Evolutionary conservation across 495 filamentous ascomycete species (phyloP).

Genomic region (Penicillium ucsense): DNA sequence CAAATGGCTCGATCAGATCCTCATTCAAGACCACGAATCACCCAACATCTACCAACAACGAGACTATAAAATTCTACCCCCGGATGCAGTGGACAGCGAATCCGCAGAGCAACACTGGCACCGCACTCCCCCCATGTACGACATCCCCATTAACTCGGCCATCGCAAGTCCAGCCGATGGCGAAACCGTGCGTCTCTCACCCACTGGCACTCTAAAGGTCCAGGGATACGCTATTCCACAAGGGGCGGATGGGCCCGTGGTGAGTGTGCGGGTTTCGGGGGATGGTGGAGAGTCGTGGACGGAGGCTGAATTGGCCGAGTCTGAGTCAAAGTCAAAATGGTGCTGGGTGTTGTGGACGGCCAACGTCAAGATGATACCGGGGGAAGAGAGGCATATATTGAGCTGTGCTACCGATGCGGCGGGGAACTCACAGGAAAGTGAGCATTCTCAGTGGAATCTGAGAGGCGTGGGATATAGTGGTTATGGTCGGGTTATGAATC

Average conservation of each 20-base stretch:
- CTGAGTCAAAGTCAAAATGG: background rate
- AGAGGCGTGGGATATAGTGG: conserved; percentile 54
- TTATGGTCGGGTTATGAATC: conserved; percentile 42
- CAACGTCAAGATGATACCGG: conserved; percentile 4
- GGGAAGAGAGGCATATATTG: conserved; percentile 28
- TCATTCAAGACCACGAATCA: conserved; percentile 47
- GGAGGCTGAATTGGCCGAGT: conserved; percentile 15
- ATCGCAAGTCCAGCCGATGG: conserved; percentile 38
- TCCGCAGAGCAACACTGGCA: conserved; percentile 46
- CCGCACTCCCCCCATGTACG: conserved; percentile 43
- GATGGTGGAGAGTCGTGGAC: conserved; percentile 43
- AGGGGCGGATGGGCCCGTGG: conserved; percentile 43
- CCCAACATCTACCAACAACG: conserved; percentile 48
- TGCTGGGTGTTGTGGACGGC: conserved; percentile 2
- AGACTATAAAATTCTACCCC: conserved; percentile 57
- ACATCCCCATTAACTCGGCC: conserved; percentile 53
- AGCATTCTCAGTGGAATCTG: conserved; percentile 45
- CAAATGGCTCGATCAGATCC: conserved; percentile 56
- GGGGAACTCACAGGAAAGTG: conserved; percentile 36
- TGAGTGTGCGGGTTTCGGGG: conserved; percentile 40
- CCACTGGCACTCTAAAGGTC: conserved; percentile 33
- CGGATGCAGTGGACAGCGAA: conserved; percentile 40
- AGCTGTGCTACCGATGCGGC: conserved; percentile 44
- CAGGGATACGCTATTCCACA: conserved; percentile 49
- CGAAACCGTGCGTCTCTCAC: conserved; percentile 22